Evolutionary conservation across 176 grass and related monocot genomes (phyloP), one percentile per base, ranked within the genome.

Genomic region (Musa troglodytarum): DNA sequence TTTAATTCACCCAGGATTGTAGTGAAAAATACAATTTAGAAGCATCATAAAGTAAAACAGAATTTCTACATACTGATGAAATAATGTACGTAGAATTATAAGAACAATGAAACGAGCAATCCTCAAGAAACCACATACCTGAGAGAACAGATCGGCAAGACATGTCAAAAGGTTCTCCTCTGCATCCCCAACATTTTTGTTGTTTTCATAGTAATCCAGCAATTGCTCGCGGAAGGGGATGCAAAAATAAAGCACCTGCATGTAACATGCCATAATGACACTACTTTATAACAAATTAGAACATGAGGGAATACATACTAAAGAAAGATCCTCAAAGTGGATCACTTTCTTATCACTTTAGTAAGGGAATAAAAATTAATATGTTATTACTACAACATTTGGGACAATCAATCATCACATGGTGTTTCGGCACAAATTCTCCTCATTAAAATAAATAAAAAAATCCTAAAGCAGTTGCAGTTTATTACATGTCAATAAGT

Each of bases 101-200:
- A 29, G 23, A 12, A 67, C 16, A 29, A 8, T 12, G 23, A 13
- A n/a, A 66, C 4, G 66, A 23, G 52, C 8, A 67, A 19, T 26
- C 8, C 20, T 0, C 15, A 78, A 50, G 12, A 50, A 77, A 49
- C 53, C 17, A 78, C 43, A 49, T 75, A 96, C 94, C 90, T 98
- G 94, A 84, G 86, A 87, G 82, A 98, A 98, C 0, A 98, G 87
- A 80, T 98, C 94, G 81, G 94, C 94, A 67, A 98, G 81, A 73
- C 90, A 93, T 73, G 88, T 93, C 76, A 98, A 82, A 64, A 98
- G 81, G 79, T 91, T 98, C 22, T 98, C 94, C 23, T 97, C 90
- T 77, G 49, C 85, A 79, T 98, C 94, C 29, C 74, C 68, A 34
- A 71, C 52, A 65, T 62, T 89, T 73, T 89, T 93, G 77, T 84